Evolutionary conservation across 2,329 filamentous ascomycete genomes (phyloP).

Genomic region (Arthroderma sp.): DNA sequence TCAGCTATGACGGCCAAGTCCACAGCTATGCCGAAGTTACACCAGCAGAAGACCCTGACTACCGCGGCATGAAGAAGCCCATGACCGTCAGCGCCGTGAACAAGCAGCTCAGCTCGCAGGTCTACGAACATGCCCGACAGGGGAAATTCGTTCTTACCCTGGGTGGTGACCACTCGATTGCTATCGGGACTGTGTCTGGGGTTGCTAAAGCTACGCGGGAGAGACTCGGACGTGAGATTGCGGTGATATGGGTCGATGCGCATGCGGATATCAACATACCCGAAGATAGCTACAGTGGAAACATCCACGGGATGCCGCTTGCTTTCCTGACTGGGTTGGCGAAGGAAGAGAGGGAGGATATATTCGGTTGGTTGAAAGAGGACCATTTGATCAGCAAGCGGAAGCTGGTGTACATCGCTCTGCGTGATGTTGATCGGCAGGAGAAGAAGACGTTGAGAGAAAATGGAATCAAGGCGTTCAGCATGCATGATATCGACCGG

Average conservation of each 20-base stretch:
- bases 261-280: constrained; percentile 97
- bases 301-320: constrained; percentile 97
- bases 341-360: constrained; percentile 57
- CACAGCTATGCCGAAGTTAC: constrained; percentile 69
- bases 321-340: constrained; percentile 81
- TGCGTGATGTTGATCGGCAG: constrained; percentile 80
- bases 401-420: constrained; percentile 93
- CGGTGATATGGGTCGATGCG: constrained; percentile 97
- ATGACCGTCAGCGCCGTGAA: constrained; percentile 76
- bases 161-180: constrained; percentile 91
- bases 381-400: constrained; percentile 46
- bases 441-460: constrained; percentile 89
- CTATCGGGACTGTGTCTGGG: constrained; percentile 83
- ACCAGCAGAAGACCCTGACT: constrained; percentile 53
- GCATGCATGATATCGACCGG: constrained; percentile 96
- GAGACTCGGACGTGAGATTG: constrained; percentile 65
- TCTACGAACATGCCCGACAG: constrained; percentile 70
- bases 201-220: constrained; percentile 77
- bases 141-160: constrained; percentile 85
- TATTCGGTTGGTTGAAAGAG: constrained; percentile 79
- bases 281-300: constrained; percentile 76
- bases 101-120: constrained; percentile 62
- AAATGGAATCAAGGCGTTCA: constrained; percentile 86
- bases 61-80: constrained; percentile 91
- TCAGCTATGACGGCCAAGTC: constrained; percentile 70